A percentile compares a stretch with the other conserved stretches of the same genome.
phyloP scores from a whole-genome alignment of 192 early-diverging fungal species.

The Paraglomus brasilianum region DNA sequence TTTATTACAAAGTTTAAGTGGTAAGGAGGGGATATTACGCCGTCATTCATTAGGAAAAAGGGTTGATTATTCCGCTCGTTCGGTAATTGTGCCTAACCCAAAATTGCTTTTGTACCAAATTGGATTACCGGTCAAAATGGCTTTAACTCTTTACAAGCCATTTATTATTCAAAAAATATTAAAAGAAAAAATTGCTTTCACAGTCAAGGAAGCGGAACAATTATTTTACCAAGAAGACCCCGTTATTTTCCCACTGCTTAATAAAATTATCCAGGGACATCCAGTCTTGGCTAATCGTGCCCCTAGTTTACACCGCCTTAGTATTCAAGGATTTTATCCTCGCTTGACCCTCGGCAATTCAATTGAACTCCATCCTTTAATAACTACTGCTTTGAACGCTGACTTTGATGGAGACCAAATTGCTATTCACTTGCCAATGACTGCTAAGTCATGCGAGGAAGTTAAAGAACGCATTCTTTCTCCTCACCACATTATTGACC shows the following conservation, averaged over 20 bases:
- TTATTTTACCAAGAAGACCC: background rate
- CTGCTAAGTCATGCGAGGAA: background rate
- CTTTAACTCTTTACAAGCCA: constrained; percentile 7
- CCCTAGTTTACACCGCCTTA: constrained; percentile 12
- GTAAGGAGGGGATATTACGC: constrained; percentile 15
- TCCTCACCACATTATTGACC: constrained; percentile 10
- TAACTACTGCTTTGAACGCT: constrained; percentile 11
- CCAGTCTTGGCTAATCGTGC: constrained; percentile 8
- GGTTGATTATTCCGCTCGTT: constrained; percentile 22
- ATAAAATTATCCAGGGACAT: constrained; percentile 9
- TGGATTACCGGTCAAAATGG: constrained; percentile 26
- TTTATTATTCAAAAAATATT: constrained; percentile 25
- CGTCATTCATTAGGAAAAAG: constrained; percentile 23
- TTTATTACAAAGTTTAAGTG: constrained; percentile 27
- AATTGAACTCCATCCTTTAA: constrained; percentile 19
- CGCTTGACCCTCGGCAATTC: background rate
- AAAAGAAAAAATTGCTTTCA: constrained; percentile 23
- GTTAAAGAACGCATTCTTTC: background rate
- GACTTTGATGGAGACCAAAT: constrained; percentile 28
- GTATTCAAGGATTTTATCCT: constrained; percentile 18
- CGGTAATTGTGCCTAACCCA: constrained; percentile 26
- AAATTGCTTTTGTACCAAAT: background rate
- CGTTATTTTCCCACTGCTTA: background rate
- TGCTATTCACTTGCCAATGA: background rate
- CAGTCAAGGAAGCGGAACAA: constrained; percentile 14